A percentile compares a stretch with the other conserved stretches of the same genome.
phyloP scores from a whole-genome alignment of 495 filamentous ascomycete species.

The Xylaria telfairii region DNA sequence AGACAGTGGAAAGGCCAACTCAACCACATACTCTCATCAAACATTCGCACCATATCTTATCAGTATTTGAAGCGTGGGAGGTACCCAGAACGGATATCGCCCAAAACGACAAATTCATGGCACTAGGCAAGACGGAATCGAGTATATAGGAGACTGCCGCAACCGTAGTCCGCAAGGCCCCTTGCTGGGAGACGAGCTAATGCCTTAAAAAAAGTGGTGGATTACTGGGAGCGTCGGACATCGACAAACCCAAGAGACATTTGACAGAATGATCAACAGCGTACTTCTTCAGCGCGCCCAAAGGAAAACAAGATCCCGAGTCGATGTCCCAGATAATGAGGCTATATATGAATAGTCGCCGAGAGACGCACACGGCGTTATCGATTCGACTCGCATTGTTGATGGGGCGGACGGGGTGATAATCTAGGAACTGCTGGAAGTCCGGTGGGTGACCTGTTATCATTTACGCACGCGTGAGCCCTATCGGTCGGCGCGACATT shows the following conservation, averaged over 20 bases:
- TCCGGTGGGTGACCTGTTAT: not conserved
- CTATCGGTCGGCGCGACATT: not conserved
- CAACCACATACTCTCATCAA: constrained; percentile 16
- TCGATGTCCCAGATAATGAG: not conserved
- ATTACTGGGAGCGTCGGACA: not conserved
- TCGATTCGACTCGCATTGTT: constrained; percentile 11
- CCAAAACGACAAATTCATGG: constrained; percentile 13
- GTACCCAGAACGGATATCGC: not conserved
- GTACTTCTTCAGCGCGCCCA: not conserved
- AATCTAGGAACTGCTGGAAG: not conserved
- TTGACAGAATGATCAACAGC: not conserved
- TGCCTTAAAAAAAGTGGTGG: not conserved
- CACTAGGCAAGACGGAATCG: constrained; percentile 1
- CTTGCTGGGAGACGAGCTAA: not conserved
- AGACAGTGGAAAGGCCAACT: constrained; percentile 2
- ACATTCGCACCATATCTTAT: constrained; percentile 17
- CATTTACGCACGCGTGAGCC: constrained; percentile 1
- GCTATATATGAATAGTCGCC: not conserved
- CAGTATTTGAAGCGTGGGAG: constrained; percentile 14
- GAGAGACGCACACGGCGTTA: not conserved
- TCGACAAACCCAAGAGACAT: not conserved
- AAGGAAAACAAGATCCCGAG: not conserved
- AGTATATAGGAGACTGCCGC: not conserved
- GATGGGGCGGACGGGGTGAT: not conserved
- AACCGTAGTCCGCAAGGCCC: not conserved